These are phyloP conservation scores for Piper longum DNA, from an alignment of 164 flowering plant species.

Conservation along the genomic window DNA sequence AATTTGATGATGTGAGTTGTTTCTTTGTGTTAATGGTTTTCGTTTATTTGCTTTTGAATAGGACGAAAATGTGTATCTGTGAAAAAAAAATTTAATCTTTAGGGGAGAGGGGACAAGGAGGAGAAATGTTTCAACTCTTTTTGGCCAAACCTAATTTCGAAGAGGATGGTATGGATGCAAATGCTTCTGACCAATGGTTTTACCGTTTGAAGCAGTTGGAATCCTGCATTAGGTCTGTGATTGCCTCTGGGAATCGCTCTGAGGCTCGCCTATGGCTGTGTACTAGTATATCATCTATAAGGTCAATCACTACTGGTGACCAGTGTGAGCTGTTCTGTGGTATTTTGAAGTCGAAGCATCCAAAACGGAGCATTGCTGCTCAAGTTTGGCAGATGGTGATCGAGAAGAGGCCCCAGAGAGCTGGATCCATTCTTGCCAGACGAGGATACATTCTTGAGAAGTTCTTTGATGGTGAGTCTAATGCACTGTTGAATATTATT, in stretches of 20 bases:
- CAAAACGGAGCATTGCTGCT: constrained; percentile 30
- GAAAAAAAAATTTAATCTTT: neutral
- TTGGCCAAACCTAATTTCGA: constrained; percentile 28
- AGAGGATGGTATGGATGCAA: constrained; percentile 14
- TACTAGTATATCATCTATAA: constrained; percentile 40
- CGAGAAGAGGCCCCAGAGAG: constrained; percentile 48
- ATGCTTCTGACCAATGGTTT: constrained; percentile 14
- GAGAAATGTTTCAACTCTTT: constrained; percentile 42
- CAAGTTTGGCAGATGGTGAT: constrained; percentile 62
- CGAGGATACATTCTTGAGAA: constrained; percentile 43
- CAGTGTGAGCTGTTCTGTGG: constrained; percentile 44
- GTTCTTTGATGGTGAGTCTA: constrained; percentile 54
- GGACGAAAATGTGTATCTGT: too few relatives aligned
- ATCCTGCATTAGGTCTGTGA: constrained; percentile 34
- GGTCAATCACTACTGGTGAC: constrained; percentile 28
- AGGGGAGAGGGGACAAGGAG: neutral
- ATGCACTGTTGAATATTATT: neutral
- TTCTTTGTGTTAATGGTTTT: too few relatives aligned
- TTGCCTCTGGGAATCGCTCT: constrained; percentile 50
- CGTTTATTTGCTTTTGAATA: too few relatives aligned
- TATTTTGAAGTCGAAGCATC: constrained; percentile 37
- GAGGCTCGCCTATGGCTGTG: constrained; percentile 86
- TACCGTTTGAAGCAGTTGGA: constrained; percentile 41
- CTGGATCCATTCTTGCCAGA: constrained; percentile 44
- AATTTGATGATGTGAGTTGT: too few relatives aligned